Base-by-base conservation (phyloP, 1,139 yeast genomes). In the Tardiomyces depauwii region DNA sequence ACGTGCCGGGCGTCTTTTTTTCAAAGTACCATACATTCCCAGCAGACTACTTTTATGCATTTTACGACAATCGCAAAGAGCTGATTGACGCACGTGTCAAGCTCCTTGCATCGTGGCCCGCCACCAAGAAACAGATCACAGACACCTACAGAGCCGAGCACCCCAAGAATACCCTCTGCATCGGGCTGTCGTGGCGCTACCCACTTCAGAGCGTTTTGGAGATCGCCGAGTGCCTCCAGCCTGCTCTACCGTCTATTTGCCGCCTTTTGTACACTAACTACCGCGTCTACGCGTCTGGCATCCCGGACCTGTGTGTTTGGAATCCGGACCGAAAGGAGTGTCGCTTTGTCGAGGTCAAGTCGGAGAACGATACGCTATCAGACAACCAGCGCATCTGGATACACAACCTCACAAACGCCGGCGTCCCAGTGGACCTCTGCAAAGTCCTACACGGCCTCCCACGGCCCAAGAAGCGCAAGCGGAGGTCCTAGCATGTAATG, bases 381-480 rank as follows among this genome's bases (percentile, higher is more conserved):
- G 68, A 65, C 48, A 63, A 60, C 41, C 71, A 67, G 55, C 54
- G 58, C 28, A 51, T 61, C 11, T 67, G 71, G 71, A 59, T 67
- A 41, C 62, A 64, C 49, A 57, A 60, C 32, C 49, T 67, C 44
- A 45, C 55, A 10, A 47, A 50, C 25, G 49, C 54, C 2, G 65
- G 62, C 1, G 53, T 63, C 13, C 53, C 49, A 3, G 70, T 65
- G 2, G 70, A 65, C 44, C 51, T 67, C 5, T 66, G 70, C 48
- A 56, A 56, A 32, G 64, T 63, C 9, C 45, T 50, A 16, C 33
- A 23, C 19, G n/a, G 21, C 13, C n/a, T 2, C 13, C 7, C 33
- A 12, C 4, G 12, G 12, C 14, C 11, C 23, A 39, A 39, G 19
- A 21, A 39, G 11, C 28, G 18, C 10, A 4, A 19, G 41, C 41